These are phyloP conservation scores for Gossypium davidsonii DNA, from an alignment of 441 rosid genomes.

Conservation along the genomic window DNA sequence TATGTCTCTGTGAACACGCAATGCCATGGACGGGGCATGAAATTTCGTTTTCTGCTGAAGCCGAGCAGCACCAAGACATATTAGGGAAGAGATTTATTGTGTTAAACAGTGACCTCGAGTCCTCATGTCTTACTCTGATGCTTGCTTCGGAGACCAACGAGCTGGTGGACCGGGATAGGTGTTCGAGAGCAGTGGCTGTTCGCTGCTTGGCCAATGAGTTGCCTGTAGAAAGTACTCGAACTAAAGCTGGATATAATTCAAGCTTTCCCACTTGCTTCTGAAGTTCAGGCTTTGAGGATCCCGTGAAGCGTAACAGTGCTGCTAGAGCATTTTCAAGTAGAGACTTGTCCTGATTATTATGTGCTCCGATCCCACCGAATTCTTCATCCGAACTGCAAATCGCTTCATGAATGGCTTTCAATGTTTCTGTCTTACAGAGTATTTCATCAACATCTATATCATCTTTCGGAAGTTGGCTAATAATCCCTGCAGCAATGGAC, in stretches of 20 bases:
- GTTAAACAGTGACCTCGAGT: conserved; percentile 11
- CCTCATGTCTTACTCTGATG: conserved; percentile 10
- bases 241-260: conserved; percentile 36
- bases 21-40: conserved; percentile 40
- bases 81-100: conserved; percentile 22
- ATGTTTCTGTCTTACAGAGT: conserved; percentile 34
- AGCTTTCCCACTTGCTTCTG: conserved; percentile 40
- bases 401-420: conserved; percentile 43
- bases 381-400: conserved; percentile 30
- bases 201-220: conserved; percentile 44
- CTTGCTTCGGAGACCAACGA: conserved; percentile 19
- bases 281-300: conserved; percentile 44
- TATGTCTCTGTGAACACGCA: conserved; percentile 36
- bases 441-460: conserved; percentile 39
- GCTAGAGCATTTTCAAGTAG: conserved; percentile 47
- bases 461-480: conserved; percentile 45
- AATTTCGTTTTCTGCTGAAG: conserved; percentile 16
- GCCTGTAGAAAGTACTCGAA: conserved; percentile 36
- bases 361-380: conserved; percentile 11
- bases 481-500: conserved; percentile 45
- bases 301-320: conserved; percentile 43
- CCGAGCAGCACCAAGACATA: conserved; percentile 39
- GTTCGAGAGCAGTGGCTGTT: conserved; percentile 43
- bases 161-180: conserved; percentile 38
- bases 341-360: conserved; percentile 17